These are phyloP conservation scores for Sorghum bicolor DNA, from an alignment of 176 grass and related monocot species.

Conservation along the genomic window Sorghum_bicolor_NCBIv3 NC_012878.2:52073001-52073500, in stretches of 20 bases:
- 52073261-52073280: constrained; percentile 82
- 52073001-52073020: constrained; percentile 75
- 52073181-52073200: constrained; percentile 65
- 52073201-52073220: constrained; percentile 49
- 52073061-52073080: constrained; percentile 89
- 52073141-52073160: constrained; percentile 62
- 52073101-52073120: constrained; percentile 81
- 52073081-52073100: constrained; percentile 79
- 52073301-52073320: constrained; percentile 31
- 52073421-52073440: constrained; percentile 65
- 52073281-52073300: constrained; percentile 77
- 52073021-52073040: constrained; percentile 77
- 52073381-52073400: constrained; percentile 57
- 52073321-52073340: constrained; percentile 63
- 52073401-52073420: constrained; percentile 64
- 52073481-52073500: constrained; percentile 40
- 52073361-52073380: constrained; percentile 48
- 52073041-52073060: constrained; percentile 75
- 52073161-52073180: constrained; percentile 66
- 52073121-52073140: constrained; percentile 90
- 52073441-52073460: constrained; percentile 48
- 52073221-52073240: constrained; percentile 51
- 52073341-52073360: constrained; percentile 22
- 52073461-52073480: constrained; percentile 41
- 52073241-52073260: constrained; percentile 76